Evolutionary conservation across 2,329 filamentous ascomycete genomes (phyloP).

Genomic region (Simplicillium sp.): DNA sequence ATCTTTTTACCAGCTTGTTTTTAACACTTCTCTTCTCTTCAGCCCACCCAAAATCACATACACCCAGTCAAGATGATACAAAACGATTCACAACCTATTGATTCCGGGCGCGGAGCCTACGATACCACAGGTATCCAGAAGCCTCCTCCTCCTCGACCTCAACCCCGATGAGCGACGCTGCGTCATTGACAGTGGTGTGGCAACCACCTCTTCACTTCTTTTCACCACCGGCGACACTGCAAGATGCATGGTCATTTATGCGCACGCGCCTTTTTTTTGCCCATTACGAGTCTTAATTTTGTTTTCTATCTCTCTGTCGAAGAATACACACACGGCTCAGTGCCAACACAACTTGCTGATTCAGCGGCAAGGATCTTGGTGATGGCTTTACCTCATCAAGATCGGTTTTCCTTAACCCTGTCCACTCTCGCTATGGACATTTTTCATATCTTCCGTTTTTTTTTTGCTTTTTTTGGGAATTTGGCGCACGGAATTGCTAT

Average conservation of each 20-base stretch:
- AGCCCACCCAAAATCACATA: no score
- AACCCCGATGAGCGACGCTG: conserved; percentile 22
- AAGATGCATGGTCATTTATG: conserved; percentile 15
- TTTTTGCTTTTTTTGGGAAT: neutral
- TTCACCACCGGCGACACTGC: conserved; percentile 9
- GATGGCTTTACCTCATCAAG: conserved; percentile 5
- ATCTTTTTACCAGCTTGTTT: no score
- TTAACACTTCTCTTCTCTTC: conserved; percentile 1
- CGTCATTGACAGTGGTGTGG: conserved; percentile 6
- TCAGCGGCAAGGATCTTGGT: conserved; percentile 21
- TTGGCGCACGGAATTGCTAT: neutral
- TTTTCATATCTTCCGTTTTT: neutral
- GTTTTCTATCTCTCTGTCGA: conserved; percentile 17
- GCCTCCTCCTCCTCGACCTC: conserved; percentile 30
- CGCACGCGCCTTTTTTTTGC: conserved; percentile 7
- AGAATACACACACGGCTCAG: conserved; percentile 24
- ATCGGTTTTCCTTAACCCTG: neutral
- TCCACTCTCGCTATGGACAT: neutral
- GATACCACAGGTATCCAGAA: conserved; percentile 41
- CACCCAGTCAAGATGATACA: conserved; percentile 20
- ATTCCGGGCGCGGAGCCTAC: conserved; percentile 43
- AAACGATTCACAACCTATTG: conserved; percentile 22
- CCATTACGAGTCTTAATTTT: conserved; percentile 24
- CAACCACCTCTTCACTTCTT: conserved; percentile 10
- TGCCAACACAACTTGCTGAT: conserved; percentile 22